Base-by-base conservation (phyloP, 208 protist species). In the Leptomonas seymouri region DNA sequence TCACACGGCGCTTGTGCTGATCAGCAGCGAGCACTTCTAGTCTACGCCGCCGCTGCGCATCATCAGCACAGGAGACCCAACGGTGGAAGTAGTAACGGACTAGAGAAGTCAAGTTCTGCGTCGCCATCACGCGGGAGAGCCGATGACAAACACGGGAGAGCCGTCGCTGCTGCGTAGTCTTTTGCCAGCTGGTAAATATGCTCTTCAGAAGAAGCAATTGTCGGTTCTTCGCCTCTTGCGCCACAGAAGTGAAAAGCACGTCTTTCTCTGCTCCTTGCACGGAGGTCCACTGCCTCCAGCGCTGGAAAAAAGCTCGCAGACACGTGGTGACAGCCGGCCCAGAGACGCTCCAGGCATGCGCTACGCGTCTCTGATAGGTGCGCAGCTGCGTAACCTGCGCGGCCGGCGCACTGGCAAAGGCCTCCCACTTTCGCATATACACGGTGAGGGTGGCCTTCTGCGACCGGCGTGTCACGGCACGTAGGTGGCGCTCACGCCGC, bases 1-100 rank as follows among this genome's bases (percentile, higher is more conserved):
- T 57, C n/a, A 55, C 50, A 21, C 60, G 48, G 1, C 69, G 39
- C 16, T 68, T 67, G 45, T 67, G 69, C 36, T 50, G 39, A 55
- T 74, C 69, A 8, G 50, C 60, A 3, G 53, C 51, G 23, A 75
- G 61, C 34, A 63, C 34, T 21, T 67, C 61, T 5, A 63, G 30
- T 18, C 70, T 53, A 12, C 12, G 55, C 23, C 46, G 11, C n/a
- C 54, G 53, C 11, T 27, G 45, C 16, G 45, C 21, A 4, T 34
- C 20, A 28, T 55, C 45, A 3, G n/a, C 46, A 14, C 15, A 50
- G 6, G 25, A 21, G 36, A 44, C 30, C 61, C 60, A 61, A 1
- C n/a, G 3, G 4, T 36, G 51, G 12, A 36, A 64, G 44, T 14
- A 11, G 31, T 15, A 7, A 8, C 51, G 50, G 15, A 75, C 51